A percentile compares a stretch with the other conserved stretches of the same genome.
These are phyloP conservation scores for Wickerhamomyces alni DNA, from an alignment of 805 yeast genomes.

Conservation along the genomic window DNA sequence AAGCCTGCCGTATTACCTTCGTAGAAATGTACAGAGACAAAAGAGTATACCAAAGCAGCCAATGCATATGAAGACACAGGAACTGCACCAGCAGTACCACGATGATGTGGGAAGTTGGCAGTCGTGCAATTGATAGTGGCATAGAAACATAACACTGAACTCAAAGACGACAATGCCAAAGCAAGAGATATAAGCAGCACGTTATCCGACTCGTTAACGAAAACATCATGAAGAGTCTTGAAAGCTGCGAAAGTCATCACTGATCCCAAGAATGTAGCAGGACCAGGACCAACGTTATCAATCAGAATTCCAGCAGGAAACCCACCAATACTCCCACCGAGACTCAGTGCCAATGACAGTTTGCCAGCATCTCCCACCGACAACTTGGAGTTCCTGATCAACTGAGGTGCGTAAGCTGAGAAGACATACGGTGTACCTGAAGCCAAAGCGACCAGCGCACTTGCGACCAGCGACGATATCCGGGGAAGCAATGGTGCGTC, in stretches of 20 bases:
- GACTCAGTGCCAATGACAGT: slow-evolving; percentile 52
- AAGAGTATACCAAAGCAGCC: slow-evolving; percentile 60
- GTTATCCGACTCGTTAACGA: slow-evolving; percentile 32
- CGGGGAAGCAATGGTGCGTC: slow-evolving; percentile 9
- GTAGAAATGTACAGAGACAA: slow-evolving; percentile 48
- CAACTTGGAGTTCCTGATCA: slow-evolving; percentile 49
- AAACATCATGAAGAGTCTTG: slow-evolving; percentile 41
- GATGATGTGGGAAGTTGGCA: slow-evolving; percentile 61
- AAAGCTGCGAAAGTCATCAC: slow-evolving; percentile 50
- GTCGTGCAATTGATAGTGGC: slow-evolving; percentile 44
- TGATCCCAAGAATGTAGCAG: slow-evolving; percentile 51
- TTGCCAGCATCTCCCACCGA: slow-evolving; percentile 58
- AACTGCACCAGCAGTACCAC: slow-evolving; percentile 35
- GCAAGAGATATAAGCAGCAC: slow-evolving; percentile 40
- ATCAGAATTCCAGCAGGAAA: slow-evolving; percentile 65
- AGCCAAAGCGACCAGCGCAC: slow-evolving; percentile 48
- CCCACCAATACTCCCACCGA: slow-evolving; percentile 68
- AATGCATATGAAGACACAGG: slow-evolving; percentile 46
- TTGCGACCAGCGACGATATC: slow-evolving; percentile 13
- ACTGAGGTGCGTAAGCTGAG: slow-evolving; percentile 73
- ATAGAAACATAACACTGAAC: slow-evolving; percentile 55
- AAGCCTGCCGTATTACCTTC: slow-evolving; percentile 48
- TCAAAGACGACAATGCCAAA: slow-evolving; percentile 53
- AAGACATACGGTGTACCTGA: slow-evolving; percentile 74
- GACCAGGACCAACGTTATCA: slow-evolving; percentile 52